Evolutionary conservation across 1,284 basidiomycete genomes (phyloP), one percentile per base, ranked within the genome.

Genomic region (Hypsizygus ulmarius): DNA sequence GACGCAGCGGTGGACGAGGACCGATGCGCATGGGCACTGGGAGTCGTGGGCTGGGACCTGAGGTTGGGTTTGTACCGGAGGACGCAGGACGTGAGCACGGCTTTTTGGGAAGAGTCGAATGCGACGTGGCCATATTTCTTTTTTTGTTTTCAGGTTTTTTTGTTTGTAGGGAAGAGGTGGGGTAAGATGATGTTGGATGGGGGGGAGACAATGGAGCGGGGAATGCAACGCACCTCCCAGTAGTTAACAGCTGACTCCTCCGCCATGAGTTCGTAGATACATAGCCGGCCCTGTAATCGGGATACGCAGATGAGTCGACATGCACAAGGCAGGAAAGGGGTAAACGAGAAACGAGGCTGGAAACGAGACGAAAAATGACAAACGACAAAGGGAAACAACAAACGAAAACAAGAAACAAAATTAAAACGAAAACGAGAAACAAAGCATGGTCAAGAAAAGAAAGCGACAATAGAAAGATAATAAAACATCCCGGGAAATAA

Each of bases 181-280:
- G n/a, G n/a, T n/a, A n/a, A n/a, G n/a, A n/a, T n/a, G n/a, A n/a
- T n/a, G n/a, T n/a, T n/a, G n/a, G n/a, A n/a, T n/a, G n/a, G 33
- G 10, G 34, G 36, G 29, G 40, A 40, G n/a, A 30, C 33, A 34
- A 12, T 49, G 16, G 12, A 14, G 14, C 27, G 19, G 34, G 28
- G 29, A 8, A 29, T n/a, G 36, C 10, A 36, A 63, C 75, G 46
- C 58, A 90, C 92, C 88, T 96, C 93, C 91, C 92, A 98, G 64
- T 97, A 99, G 65, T 97, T 95, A 18, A 97, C 94, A 2, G 94
- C 93, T 4, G 87, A 90, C 64, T 97, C 95, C 65, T 96, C 91
- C 2, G 91, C 89, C 92, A 96, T 95, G 45, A 98, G 78, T 66
- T 99, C 96, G 69, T 98, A 98, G 47, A 99, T 97, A 60, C 94